Evolutionary conservation across 2,329 filamentous ascomycete species (phyloP).

Genomic region (Fusarium neocosmosporiellum): DNA sequence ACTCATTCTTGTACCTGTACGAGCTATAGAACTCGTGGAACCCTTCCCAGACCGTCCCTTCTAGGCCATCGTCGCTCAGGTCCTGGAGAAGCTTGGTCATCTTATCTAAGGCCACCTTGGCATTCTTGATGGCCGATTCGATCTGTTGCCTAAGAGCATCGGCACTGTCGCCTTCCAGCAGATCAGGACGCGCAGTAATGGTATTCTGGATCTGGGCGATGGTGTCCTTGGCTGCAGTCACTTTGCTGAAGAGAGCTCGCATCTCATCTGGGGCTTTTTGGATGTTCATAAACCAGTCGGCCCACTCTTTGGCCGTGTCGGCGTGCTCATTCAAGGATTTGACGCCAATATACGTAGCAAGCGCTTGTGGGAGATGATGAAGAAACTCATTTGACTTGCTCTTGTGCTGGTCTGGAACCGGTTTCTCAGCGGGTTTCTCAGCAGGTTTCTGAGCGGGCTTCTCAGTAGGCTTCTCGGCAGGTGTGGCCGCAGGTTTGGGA

Average conservation of each 20-base stretch:
- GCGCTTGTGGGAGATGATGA: constrained; percentile 38
- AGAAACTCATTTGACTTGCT: constrained; percentile 29
- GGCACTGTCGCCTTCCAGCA: constrained; percentile 46
- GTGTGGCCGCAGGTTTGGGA: background rate
- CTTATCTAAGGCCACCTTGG: constrained; percentile 39
- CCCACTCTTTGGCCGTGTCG: constrained; percentile 49
- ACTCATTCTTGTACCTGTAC: constrained; percentile 48
- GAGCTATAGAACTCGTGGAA: constrained; percentile 49
- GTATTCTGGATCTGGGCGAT: constrained; percentile 47
- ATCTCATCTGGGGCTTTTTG: constrained; percentile 48
- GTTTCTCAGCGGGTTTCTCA: constrained; percentile 1
- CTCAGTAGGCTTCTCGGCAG: background rate
- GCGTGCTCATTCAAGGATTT: constrained; percentile 43
- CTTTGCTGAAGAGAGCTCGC: constrained; percentile 40
- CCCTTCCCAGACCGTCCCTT: constrained; percentile 34
- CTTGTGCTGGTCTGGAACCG: background rate
- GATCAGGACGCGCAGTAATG: constrained; percentile 44
- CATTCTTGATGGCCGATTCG: constrained; percentile 41
- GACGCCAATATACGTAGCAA: constrained; percentile 44
- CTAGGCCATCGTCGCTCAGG: constrained; percentile 38
- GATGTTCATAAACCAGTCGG: constrained; percentile 47
- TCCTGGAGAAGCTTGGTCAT: constrained; percentile 48
- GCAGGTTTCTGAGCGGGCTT: constrained; percentile 3
- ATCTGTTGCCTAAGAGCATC: constrained; percentile 45
- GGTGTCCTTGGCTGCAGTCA: constrained; percentile 45